Evolutionary conservation across 2,329 filamentous ascomycete genomes (phyloP).

Genomic region (Scytalidium sp.): DNA sequence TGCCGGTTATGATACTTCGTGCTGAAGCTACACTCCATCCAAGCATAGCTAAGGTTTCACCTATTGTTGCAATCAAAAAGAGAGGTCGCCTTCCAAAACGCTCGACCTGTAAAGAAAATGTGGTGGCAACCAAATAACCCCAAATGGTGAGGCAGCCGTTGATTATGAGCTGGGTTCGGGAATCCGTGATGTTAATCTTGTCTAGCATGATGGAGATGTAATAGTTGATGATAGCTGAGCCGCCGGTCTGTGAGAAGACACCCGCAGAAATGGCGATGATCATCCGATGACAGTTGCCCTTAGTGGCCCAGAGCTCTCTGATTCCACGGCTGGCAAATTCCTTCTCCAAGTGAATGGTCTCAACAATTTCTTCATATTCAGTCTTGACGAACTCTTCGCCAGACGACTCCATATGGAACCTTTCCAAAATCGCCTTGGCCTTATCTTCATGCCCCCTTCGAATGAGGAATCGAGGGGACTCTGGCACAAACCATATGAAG

Average conservation of each 20-base stretch:
- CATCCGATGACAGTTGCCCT: slow-evolving; percentile 62
- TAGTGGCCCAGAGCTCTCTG: slow-evolving; percentile 45
- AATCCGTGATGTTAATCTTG: slow-evolving; percentile 53
- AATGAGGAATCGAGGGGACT: slow-evolving; percentile 15
- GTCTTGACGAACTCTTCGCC: slow-evolving; percentile 33
- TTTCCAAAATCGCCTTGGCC: slow-evolving; percentile 26
- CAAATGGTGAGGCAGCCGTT: slow-evolving; percentile 29
- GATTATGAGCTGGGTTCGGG: slow-evolving; percentile 13
- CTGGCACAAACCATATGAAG: slow-evolving; percentile 18
- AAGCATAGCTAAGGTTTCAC: slow-evolving; percentile 24
- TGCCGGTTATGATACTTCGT: slow-evolving; percentile 9
- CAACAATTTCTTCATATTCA: slow-evolving; percentile 38
- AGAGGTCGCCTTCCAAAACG: slow-evolving; percentile 52
- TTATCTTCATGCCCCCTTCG: slow-evolving; percentile 14
- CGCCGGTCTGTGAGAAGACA: slow-evolving; percentile 65
- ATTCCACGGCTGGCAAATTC: slow-evolving; percentile 23
- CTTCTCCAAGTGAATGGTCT: slow-evolving; percentile 18
- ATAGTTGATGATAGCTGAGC: slow-evolving; percentile 65
- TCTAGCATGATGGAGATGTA: slow-evolving; percentile 63
- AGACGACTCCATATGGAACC: slow-evolving; percentile 25
- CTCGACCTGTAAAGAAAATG: slow-evolving; percentile 53
- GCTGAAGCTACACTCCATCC: slow-evolving; percentile 21
- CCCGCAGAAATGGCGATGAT: slow-evolving; percentile 60
- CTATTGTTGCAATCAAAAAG: slow-evolving; percentile 38
- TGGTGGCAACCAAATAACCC: slow-evolving; percentile 53